phyloP scores from a whole-genome alignment of 1,284 basidiomycete genomes.

The Leccinum cinnamomeum region DNA sequence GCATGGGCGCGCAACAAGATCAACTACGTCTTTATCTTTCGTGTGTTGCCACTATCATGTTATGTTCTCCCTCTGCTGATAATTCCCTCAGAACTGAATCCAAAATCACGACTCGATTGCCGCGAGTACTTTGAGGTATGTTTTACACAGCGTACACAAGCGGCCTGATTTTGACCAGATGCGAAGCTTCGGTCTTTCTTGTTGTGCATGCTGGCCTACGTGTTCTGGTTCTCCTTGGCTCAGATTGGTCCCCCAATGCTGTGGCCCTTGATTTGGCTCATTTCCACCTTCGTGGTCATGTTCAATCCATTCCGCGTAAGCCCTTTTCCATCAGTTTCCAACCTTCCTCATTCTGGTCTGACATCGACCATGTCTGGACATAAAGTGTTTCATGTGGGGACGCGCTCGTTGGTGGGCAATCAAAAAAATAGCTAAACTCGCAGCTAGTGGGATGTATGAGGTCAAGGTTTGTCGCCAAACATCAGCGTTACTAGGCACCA shows the following conservation, averaged over 20 bases:
- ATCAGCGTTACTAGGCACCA: neutral
- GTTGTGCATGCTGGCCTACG: slow-evolving; percentile 73
- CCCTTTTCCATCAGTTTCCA: slow-evolving; percentile 18
- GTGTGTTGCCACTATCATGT: slow-evolving; percentile 40
- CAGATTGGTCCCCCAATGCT: slow-evolving; percentile 53
- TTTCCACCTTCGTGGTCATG: slow-evolving; percentile 58
- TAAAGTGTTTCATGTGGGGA: slow-evolving; percentile 27
- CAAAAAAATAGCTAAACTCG: slow-evolving; percentile 57
- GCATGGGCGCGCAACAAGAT: slow-evolving; percentile 79
- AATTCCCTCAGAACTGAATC: slow-evolving; percentile 62
- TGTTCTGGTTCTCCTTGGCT: slow-evolving; percentile 85
- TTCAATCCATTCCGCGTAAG: slow-evolving; percentile 77
- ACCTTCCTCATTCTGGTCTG: neutral
- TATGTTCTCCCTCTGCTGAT: neutral
- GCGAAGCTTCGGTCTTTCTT: slow-evolving; percentile 76
- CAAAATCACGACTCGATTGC: slow-evolving; percentile 74
- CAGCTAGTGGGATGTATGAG: slow-evolving; percentile 67
- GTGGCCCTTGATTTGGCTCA: slow-evolving; percentile 89
- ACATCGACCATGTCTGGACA: neutral
- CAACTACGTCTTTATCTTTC: slow-evolving; percentile 92
- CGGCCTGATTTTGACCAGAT: slow-evolving; percentile 1
- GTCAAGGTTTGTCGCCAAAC: slow-evolving; percentile 63
- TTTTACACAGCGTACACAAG: neutral
- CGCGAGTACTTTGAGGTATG: slow-evolving; percentile 81
- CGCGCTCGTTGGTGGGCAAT: slow-evolving; percentile 77